A percentile compares a stretch with the other conserved stretches of the same genome.
Conservation (phyloP, 768 basidiomycete species). For the Hericium alpestre region DNA sequence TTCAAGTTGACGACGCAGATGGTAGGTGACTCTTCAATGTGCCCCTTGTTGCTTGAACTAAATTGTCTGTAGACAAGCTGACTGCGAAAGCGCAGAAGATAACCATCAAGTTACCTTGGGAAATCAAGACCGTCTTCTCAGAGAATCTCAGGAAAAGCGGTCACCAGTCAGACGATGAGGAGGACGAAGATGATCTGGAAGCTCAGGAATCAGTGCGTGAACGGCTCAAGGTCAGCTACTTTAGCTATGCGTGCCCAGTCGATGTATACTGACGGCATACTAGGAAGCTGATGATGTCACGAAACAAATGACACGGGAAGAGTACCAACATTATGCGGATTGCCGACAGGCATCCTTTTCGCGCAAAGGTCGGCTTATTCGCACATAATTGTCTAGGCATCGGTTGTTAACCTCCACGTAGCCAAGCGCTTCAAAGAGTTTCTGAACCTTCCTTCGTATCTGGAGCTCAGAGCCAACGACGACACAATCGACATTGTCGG, state of each 20-base stretch:
- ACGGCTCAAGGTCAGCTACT: slow-evolving; percentile 53
- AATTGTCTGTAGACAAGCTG: slow-evolving; percentile 48
- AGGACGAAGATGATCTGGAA: slow-evolving; percentile 93
- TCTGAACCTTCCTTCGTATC: slow-evolving; percentile 74
- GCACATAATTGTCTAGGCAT: background rate
- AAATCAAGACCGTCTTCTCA: slow-evolving; percentile 83
- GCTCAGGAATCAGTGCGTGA: slow-evolving; percentile 91
- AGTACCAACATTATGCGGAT: slow-evolving; percentile 94
- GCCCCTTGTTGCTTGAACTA: background rate
- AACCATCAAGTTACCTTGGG: slow-evolving; percentile 94
- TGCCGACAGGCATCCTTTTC: slow-evolving; percentile 96
- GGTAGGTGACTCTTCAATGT: slow-evolving; percentile 30
- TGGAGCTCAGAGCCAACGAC: slow-evolving; percentile 85
- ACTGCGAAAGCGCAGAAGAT: slow-evolving; percentile 83
- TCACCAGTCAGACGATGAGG: slow-evolving; percentile 79
- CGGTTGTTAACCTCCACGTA: slow-evolving; percentile 19
- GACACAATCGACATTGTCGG: slow-evolving; percentile 95
- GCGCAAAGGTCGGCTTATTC: slow-evolving; percentile 63
- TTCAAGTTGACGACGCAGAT: slow-evolving; percentile 62
- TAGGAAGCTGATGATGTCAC: slow-evolving; percentile 94
- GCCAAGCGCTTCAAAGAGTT: slow-evolving; percentile 94
- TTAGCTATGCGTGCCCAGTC: background rate
- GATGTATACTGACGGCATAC: background rate
- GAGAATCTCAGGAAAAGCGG: slow-evolving; percentile 50
- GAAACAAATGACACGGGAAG: slow-evolving; percentile 90